Base-by-base conservation (phyloP, 495 filamentous ascomycete species). In the Aspergillus sclerotiicarbonarius region DNA sequence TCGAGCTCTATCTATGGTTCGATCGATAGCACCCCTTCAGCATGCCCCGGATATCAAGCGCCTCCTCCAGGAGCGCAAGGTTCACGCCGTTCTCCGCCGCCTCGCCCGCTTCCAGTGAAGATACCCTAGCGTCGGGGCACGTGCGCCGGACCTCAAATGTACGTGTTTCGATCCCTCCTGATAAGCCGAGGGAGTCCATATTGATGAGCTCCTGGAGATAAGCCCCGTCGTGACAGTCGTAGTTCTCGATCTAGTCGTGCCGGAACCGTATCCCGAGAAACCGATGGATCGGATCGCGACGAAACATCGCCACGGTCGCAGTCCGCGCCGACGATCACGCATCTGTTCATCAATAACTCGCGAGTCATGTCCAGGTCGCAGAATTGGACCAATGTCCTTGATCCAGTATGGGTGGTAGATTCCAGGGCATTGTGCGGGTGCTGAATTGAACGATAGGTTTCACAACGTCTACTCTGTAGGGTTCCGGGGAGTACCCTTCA, bases 261-360 rank as follows among this genome's bases (percentile, higher is more conserved):
- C 9, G 13, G 33, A 37, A 37, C 33, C 1, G 37, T 41, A 15
- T 41, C 37, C n/a, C 37, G n/a, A 6, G 13, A n/a, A 25, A 2
- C 5, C 5, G 25, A 25, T 25, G 25, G 25, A 25, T 25, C 25
- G 37, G 37, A 13, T 13, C 13, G 37, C 13, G 37, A 41, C 4
- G 37, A 41, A n/a, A 3, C 13, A 6, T 12, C 13, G 13, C 37
- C 8, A n/a, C 12, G n/a, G 37, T n/a, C 37, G 8, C 12, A 41
- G 13, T n/a, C 37, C n/a, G 37, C 8, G 9, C 37, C 63, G 12
- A 54, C 59, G 2, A 57, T 64, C 8, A 60, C 63, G 19, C 63
- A 64, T 43, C 48, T 69, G 3, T 70, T 67, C 43, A 62, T 70
- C 50, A 63, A 63, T 43, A 67, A 70, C 52, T 39, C 57, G 35